Conservation (phyloP, 2,329 filamentous ascomycete genomes). For the Scleromitrula shiraiana region DNA sequence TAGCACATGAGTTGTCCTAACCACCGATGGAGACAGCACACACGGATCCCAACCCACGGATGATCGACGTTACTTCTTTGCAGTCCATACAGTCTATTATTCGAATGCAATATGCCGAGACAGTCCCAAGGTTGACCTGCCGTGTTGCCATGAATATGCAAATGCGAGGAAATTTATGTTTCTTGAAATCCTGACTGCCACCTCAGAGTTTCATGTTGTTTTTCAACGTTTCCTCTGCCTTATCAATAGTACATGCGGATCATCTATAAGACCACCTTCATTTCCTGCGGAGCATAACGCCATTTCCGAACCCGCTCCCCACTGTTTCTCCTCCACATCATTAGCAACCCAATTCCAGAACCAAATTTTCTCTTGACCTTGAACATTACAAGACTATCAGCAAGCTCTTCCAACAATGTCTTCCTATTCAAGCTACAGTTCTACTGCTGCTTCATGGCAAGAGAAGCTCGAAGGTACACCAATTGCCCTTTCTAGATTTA, state of each 20-base stretch:
- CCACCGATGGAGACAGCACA: slow-evolving; percentile 29
- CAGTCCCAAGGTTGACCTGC: slow-evolving; percentile 26
- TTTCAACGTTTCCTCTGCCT: slow-evolving; percentile 9
- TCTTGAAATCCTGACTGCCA: slow-evolving; percentile 25
- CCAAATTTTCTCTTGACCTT: slow-evolving; percentile 8
- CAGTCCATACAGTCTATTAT: slow-evolving; percentile 18
- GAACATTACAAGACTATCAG: slow-evolving; percentile 10
- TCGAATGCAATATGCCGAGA: slow-evolving; percentile 31
- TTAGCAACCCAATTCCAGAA: slow-evolving; percentile 15
- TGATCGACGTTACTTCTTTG: slow-evolving; percentile 30
- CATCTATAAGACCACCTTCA: slow-evolving; percentile 28
- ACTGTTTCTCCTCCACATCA: slow-evolving; percentile 22
- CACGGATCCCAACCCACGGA: slow-evolving; percentile 23
- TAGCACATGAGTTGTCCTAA: slow-evolving; percentile 27
- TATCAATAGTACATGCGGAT: slow-evolving; percentile 11
- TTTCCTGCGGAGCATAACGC: slow-evolving; percentile 29
- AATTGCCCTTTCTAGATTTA: slow-evolving; percentile 8
- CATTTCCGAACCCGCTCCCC: slow-evolving; percentile 22
- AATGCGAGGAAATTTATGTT: slow-evolving; percentile 22
- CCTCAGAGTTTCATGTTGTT: slow-evolving; percentile 23
- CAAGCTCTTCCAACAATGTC: slow-evolving; percentile 21
- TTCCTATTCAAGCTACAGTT: slow-evolving; percentile 24
- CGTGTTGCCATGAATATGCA: slow-evolving; percentile 28
- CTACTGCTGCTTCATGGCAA: slow-evolving; percentile 29
- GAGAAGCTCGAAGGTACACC: slow-evolving; percentile 33